A percentile compares a stretch with the other conserved stretches of the same genome.
Evolutionary conservation across 495 filamentous ascomycete species (phyloP).

Genomic region (Penicillium cinerascens): DNA sequence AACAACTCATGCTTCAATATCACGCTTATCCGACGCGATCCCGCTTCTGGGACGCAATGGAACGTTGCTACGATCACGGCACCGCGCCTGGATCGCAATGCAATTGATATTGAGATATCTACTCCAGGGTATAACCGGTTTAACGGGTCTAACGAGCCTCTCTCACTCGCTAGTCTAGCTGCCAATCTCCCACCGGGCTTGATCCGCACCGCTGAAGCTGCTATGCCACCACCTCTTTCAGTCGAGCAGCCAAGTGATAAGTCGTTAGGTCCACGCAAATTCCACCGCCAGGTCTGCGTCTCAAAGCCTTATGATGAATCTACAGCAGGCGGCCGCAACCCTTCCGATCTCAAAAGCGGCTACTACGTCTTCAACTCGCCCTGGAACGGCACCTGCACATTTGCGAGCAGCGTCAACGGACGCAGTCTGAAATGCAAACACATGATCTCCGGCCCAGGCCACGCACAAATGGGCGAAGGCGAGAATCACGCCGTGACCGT

Average conservation of each 20-base stretch:
- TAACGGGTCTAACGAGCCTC: conserved; percentile 33
- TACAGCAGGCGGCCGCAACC: neutral
- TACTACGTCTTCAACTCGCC: conserved; percentile 69
- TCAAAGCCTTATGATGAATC: conserved; percentile 28
- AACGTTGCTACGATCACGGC: conserved; percentile 75
- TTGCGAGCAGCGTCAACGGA: conserved; percentile 69
- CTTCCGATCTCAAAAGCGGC: conserved; percentile 37
- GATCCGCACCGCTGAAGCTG: conserved; percentile 15
- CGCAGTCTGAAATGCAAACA: conserved; percentile 77
- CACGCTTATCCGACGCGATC: conserved; percentile 86
- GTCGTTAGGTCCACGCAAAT: conserved; percentile 30
- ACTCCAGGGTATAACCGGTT: conserved; percentile 64
- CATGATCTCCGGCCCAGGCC: conserved; percentile 31
- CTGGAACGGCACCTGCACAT: conserved; percentile 83
- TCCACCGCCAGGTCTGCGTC: conserved; percentile 39
- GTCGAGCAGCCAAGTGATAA: conserved; percentile 13
- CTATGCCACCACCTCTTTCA: conserved; percentile 15
- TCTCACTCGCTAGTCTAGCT: conserved; percentile 30
- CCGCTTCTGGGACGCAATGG: conserved; percentile 75
- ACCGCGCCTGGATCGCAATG: conserved; percentile 27
- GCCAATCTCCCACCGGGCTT: conserved; percentile 27
- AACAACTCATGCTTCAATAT: conserved; percentile 53
- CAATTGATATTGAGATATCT: conserved; percentile 57
- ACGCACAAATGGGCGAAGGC: conserved; percentile 9
- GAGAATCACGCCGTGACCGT: conserved; percentile 50